phyloP scores from a whole-genome alignment of 805 yeast species.

The Cyberlindnera mycetangii region DNA sequence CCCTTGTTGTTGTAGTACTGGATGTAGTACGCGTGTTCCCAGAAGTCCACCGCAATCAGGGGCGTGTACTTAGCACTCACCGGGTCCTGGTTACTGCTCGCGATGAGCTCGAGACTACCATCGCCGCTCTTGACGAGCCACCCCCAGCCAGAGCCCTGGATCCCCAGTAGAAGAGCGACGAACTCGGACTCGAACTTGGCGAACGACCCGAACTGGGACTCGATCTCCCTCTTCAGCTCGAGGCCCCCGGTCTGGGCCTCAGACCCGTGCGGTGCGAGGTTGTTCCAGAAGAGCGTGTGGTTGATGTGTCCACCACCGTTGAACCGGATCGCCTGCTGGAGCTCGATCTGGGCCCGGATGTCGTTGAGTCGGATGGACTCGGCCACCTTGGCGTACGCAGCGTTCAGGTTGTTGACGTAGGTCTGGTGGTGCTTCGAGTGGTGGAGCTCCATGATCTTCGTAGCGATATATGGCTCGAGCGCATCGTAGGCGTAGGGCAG shows the following conservation, averaged over 20 bases:
- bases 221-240: constrained; percentile 37
- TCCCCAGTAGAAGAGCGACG: constrained; percentile 42
- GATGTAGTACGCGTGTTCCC: constrained; percentile 54
- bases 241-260: constrained; percentile 36
- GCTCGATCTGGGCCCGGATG: constrained; percentile 39
- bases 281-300: constrained; percentile 49
- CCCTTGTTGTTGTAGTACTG: constrained; percentile 50
- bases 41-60: constrained; percentile 49
- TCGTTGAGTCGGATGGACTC: constrained; percentile 37
- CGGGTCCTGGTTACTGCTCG: constrained; percentile 48
- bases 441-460: constrained; percentile 45
- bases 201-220: constrained; percentile 43
- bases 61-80: constrained; percentile 39
- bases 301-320: constrained; percentile 52
- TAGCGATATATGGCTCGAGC: constrained; percentile 46
- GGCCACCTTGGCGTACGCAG: constrained; percentile 40
- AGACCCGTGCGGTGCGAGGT: constrained; percentile 37
- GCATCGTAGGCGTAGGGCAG: constrained; percentile 47
- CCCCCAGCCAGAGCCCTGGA: constrained; percentile 56
- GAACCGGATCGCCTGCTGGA: constrained; percentile 45
- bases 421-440: constrained; percentile 50
- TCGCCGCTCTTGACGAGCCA: constrained; percentile 43
- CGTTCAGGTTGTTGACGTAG: constrained; percentile 45
- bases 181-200: constrained; percentile 41
- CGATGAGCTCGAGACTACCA: constrained; percentile 41